phyloP scores from a whole-genome alignment of 2,329 filamentous ascomycete genomes.

The Endothia cerciana region DNA sequence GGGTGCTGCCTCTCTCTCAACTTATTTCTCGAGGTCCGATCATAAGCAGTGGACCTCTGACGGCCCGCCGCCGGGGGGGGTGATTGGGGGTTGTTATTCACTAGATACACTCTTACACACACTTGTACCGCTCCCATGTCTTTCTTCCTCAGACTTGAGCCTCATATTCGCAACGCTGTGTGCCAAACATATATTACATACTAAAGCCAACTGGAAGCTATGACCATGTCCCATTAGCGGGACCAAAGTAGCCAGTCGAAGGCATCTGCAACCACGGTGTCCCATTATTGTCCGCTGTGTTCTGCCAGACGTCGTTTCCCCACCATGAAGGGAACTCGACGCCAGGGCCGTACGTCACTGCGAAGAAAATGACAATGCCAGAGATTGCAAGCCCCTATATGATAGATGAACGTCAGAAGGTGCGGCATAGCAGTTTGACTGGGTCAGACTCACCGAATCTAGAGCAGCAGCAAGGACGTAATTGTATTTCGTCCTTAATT shows the following conservation, averaged over 20 bases:
- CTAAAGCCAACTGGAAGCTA: conserved; percentile 17
- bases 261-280: conserved; percentile 39
- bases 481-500: conserved; percentile 43
- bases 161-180: not conserved
- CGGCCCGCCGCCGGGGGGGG: too few relatives aligned
- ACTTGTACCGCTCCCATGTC: not conserved
- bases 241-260: conserved; percentile 39
- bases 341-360: conserved; percentile 39
- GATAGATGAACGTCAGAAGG: not conserved
- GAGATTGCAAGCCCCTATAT: conserved; percentile 37
- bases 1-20: too few relatives aligned
- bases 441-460: conserved; percentile 31
- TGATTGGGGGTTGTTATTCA: too few relatives aligned
- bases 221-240: conserved; percentile 39
- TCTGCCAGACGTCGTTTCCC: conserved; percentile 42
- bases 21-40: too few relatives aligned
- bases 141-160: too few relatives aligned
- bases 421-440: not conserved
- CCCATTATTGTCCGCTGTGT: conserved; percentile 40
- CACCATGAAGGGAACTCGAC: conserved; percentile 41
- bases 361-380: conserved; percentile 43
- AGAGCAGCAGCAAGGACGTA: conserved; percentile 41
- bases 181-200: not conserved
- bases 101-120: too few relatives aligned
- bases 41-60: too few relatives aligned